phyloP scores from a whole-genome alignment of 2,329 filamentous ascomycete genomes.

The Cytospora schulzeri region DNA sequence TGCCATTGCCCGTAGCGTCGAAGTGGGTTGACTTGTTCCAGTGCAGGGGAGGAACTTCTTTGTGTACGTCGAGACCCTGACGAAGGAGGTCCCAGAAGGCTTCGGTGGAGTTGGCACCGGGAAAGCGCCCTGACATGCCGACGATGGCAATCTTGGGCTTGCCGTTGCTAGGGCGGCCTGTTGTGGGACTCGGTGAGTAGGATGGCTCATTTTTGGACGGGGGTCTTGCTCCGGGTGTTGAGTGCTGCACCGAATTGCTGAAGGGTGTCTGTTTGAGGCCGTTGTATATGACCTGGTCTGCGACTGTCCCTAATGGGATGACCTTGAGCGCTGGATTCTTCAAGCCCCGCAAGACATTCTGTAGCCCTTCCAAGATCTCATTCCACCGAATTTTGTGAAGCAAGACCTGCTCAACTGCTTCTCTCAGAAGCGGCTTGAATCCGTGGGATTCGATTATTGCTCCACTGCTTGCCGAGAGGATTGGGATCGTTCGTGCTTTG shows the following conservation, averaged over 20 bases:
- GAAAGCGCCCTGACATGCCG: slow-evolving; percentile 78
- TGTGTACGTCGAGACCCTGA: slow-evolving; percentile 74
- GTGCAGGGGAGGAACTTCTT: slow-evolving; percentile 65
- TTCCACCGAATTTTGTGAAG: slow-evolving; percentile 40
- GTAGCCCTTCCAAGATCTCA: slow-evolving; percentile 28
- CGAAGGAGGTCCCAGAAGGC: slow-evolving; percentile 75
- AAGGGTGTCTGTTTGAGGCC: slow-evolving; percentile 11
- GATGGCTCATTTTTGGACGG: slow-evolving; percentile 7
- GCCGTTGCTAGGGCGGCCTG: neutral
- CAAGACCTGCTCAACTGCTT: slow-evolving; percentile 38
- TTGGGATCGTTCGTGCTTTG: slow-evolving; percentile 44
- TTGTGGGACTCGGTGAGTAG: slow-evolving; percentile 5
- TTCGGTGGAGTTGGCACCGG: slow-evolving; percentile 65
- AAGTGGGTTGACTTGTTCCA: slow-evolving; percentile 72
- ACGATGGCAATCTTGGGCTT: slow-evolving; percentile 79
- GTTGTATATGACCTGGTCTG: slow-evolving; percentile 12
- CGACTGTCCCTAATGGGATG: slow-evolving; percentile 7
- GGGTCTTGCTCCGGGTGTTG: slow-evolving; percentile 6
- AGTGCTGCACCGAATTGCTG: neutral
- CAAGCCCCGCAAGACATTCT: slow-evolving; percentile 34
- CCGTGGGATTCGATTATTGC: slow-evolving; percentile 36
- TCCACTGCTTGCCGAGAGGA: slow-evolving; percentile 43
- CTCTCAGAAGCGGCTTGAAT: slow-evolving; percentile 31
- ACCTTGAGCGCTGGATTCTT: slow-evolving; percentile 30
- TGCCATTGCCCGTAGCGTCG: slow-evolving; percentile 70